phyloP scores from a whole-genome alignment of 306 rosid genomes.

The Dalbergia cochinchinensis region DNA sequence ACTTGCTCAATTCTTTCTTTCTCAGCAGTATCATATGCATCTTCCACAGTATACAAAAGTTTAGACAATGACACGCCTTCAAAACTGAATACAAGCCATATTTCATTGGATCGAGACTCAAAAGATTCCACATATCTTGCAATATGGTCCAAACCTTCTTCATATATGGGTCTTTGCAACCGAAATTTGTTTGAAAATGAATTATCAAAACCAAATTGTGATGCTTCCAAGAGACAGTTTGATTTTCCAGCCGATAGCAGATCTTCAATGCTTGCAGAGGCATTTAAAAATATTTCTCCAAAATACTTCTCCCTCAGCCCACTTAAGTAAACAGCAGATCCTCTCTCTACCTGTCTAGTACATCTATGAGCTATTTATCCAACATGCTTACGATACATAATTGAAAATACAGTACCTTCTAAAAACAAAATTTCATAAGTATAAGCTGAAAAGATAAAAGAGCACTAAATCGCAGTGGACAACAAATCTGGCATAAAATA shows the following conservation, averaged over 20 bases:
- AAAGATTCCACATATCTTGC: conserved; percentile 95
- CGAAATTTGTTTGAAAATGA: conserved; percentile 51
- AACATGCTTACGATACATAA: conserved; percentile 37
- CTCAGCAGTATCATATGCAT: conserved; percentile 50
- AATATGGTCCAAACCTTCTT: conserved; percentile 93
- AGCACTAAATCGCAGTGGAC: conserved; percentile 8
- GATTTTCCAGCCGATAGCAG: conserved; percentile 57
- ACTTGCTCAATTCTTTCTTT: conserved; percentile 61
- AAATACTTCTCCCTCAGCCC: conserved; percentile 93
- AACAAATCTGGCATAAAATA: neutral
- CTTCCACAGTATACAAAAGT: conserved; percentile 80
- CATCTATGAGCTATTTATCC: conserved; percentile 40
- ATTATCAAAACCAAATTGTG: conserved; percentile 56
- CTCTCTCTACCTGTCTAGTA: conserved; percentile 85
- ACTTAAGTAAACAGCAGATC: conserved; percentile 88
- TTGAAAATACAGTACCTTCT: conserved; percentile 27
- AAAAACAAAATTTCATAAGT: conserved; percentile 30
- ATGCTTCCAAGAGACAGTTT: conserved; percentile 57
- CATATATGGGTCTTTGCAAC: conserved; percentile 51
- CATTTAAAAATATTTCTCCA: conserved; percentile 88
- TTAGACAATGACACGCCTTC: conserved; percentile 91
- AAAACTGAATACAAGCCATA: conserved; percentile 90
- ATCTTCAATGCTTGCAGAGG: conserved; percentile 72
- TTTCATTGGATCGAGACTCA: conserved; percentile 88
- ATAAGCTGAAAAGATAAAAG: conserved; percentile 33